Evolutionary conservation across 441 rosid genomes (phyloP).

Genomic region (Capsella rubella): DNA sequence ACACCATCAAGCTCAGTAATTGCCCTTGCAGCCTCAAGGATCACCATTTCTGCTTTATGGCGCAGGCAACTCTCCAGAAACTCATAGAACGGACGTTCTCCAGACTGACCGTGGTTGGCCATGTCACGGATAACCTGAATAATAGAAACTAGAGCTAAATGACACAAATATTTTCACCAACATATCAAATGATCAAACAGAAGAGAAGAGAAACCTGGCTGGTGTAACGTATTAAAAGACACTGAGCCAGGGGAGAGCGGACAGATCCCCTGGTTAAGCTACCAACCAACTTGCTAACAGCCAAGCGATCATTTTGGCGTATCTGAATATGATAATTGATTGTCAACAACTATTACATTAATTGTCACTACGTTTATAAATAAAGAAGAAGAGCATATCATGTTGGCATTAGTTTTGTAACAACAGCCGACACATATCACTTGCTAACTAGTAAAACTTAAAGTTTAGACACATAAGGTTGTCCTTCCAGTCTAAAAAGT

Average conservation of each 20-base stretch:
- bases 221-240: conserved; percentile 92
- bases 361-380: neutral
- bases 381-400: neutral
- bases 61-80: conserved; percentile 96
- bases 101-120: conserved; percentile 72
- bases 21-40: conserved; percentile 98
- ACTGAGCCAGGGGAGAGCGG: conserved; percentile 97
- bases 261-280: conserved; percentile 96
- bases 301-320: conserved; percentile 95
- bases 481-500: neutral
- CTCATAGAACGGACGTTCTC: conserved; percentile 98
- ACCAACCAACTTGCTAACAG: conserved; percentile 94
- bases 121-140: conserved; percentile 89
- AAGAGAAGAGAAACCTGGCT: conserved; percentile 68
- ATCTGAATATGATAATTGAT: conserved; percentile 61
- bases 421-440: neutral
- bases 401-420: conserved; percentile 7
- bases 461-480: neutral
- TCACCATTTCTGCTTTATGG: conserved; percentile 98
- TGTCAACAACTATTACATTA: conserved; percentile 11
- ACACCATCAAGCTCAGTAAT: conserved; percentile 97
- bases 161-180: conserved; percentile 22
- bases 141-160: conserved; percentile 19
- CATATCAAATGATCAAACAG: conserved; percentile 15
- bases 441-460: conserved; percentile 3